phyloP scores from a whole-genome alignment of 2,329 filamentous ascomycete genomes.

The Didymellaceae sp. region DNA sequence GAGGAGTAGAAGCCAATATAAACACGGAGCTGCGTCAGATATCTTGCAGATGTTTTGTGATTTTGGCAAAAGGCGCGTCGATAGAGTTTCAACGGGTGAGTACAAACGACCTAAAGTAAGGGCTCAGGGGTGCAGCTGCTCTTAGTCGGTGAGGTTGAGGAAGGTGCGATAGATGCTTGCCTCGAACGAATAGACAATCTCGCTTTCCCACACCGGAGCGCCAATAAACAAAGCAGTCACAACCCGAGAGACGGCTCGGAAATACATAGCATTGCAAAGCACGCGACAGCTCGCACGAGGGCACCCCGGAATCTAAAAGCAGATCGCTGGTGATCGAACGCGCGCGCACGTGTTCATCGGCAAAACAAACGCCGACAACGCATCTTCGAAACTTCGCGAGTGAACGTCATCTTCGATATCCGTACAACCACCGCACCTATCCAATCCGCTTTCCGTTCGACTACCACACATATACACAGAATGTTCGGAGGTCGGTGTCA shows the following conservation, averaged over 20 bases:
- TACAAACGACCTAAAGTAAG: not conserved
- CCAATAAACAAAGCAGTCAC: too few relatives aligned
- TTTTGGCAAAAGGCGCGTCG: too few relatives aligned
- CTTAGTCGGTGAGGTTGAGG: not conserved
- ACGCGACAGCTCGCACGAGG: too few relatives aligned
- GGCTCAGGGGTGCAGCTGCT: not conserved
- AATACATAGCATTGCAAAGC: too few relatives aligned
- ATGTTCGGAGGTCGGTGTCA: conserved; percentile 64
- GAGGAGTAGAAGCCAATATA: not conserved
- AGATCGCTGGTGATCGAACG: too few relatives aligned
- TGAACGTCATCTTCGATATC: conserved; percentile 23
- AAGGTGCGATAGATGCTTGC: not conserved
- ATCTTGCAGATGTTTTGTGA: not conserved
- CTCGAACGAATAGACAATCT: not conserved
- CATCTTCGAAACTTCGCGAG: conserved; percentile 19
- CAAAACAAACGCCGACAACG: conserved; percentile 19
- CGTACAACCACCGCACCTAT: conserved; percentile 6
- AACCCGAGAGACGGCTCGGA: too few relatives aligned
- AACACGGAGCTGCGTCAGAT: too few relatives aligned
- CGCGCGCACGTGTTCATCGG: conserved; percentile 18
- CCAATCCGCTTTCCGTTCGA: not conserved
- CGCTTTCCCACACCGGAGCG: conserved; percentile 3
- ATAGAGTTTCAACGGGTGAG: not conserved
- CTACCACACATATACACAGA: conserved; percentile 20
- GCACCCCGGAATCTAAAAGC: too few relatives aligned